Evolutionary conservation across 768 basidiomycete genomes (phyloP).

Genomic region (Mycena galericulata): DNA sequence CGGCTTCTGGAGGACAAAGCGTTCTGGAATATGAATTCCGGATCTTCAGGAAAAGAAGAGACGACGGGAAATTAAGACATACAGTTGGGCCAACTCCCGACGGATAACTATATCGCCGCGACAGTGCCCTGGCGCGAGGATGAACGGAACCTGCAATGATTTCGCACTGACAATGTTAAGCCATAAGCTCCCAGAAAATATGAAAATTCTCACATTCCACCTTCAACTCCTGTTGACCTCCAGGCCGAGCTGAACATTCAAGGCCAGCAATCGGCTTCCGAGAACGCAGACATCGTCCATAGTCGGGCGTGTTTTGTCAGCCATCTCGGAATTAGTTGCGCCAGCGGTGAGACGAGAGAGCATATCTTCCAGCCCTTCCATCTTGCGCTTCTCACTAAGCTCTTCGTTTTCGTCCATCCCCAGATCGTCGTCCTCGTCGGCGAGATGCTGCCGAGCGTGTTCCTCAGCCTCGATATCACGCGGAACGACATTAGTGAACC

Average conservation of each 20-base stretch:
- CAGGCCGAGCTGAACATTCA: conserved; percentile 50
- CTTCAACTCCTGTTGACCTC: conserved; percentile 40
- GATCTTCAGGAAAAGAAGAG: too few species aligned
- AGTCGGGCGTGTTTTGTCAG: conserved; percentile 44
- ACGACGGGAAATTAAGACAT: too few species aligned
- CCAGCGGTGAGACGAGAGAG: conserved; percentile 57
- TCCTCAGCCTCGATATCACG: conserved; percentile 81
- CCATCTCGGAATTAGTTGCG: conserved; percentile 19
- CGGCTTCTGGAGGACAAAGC: too few species aligned
- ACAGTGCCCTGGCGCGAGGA: too few species aligned
- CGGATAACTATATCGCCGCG: too few species aligned
- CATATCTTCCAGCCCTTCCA: conserved; percentile 71
- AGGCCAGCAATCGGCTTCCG: conserved; percentile 48
- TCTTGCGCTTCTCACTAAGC: conserved; percentile 57
- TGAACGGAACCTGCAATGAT: too few species aligned
- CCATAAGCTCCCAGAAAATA: background rate
- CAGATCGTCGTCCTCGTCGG: conserved; percentile 49
- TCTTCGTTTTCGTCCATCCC: conserved; percentile 54
- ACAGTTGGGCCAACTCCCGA: too few species aligned
- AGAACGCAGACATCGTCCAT: conserved; percentile 55
- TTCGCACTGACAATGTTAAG: too few species aligned
- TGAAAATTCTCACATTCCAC: background rate
- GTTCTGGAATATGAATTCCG: too few species aligned
- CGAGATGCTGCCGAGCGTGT: conserved; percentile 78
- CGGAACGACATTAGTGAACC: conserved; percentile 79